Percentiles rank a stretch among this genome's conserved stretches.
phyloP scores from a whole-genome alignment of 768 basidiomycete genomes.

The Cyclocybe cylindracea region DNA sequence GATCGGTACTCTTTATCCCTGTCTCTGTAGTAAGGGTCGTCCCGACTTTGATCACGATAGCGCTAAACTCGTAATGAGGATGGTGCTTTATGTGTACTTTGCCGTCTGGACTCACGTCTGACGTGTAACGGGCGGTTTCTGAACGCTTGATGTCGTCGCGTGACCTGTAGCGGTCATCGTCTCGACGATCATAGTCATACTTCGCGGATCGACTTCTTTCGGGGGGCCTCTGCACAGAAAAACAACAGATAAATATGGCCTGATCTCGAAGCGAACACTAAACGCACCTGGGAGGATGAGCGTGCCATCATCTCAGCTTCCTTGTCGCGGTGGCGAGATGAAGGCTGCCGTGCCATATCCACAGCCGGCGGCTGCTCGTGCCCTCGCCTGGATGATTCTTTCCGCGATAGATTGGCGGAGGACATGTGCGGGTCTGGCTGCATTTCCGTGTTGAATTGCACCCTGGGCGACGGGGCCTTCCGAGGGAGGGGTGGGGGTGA shows the following conservation, averaged over 20 bases:
- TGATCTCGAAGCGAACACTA: background rate
- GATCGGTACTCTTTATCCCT: slow-evolving; percentile 16
- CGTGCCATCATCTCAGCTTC: slow-evolving; percentile 13
- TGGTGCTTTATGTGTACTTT: background rate
- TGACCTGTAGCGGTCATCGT: slow-evolving; percentile 18
- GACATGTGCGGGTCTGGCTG: slow-evolving; percentile 13
- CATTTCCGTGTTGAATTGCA: slow-evolving; percentile 25
- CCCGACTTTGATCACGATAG: slow-evolving; percentile 2
- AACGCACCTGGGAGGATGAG: slow-evolving; percentile 19
- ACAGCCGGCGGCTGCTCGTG: slow-evolving; percentile 11
- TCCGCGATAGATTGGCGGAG: slow-evolving; percentile 16
- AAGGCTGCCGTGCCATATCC: slow-evolving; percentile 16
- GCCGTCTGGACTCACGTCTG: slow-evolving; percentile 11
- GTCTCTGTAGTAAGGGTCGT: slow-evolving; percentile 11
- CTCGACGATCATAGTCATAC: slow-evolving; percentile 14
- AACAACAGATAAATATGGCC: background rate
- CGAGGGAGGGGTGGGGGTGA: slow-evolving; percentile 25
- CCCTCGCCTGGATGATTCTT: slow-evolving; percentile 16
- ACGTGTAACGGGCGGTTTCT: slow-evolving; percentile 14
- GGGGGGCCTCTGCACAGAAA: slow-evolving; percentile 7
- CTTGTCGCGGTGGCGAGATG: slow-evolving; percentile 14
- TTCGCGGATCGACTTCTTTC: slow-evolving; percentile 15
- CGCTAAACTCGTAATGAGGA: background rate
- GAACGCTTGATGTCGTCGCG: slow-evolving; percentile 23
- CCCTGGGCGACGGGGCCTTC: slow-evolving; percentile 25